Percentiles rank a stretch among this genome's conserved stretches.
These are phyloP conservation scores for Candida buenavistaensis DNA, from an alignment of 1,139 yeast species.

Conservation along the genomic window DNA sequence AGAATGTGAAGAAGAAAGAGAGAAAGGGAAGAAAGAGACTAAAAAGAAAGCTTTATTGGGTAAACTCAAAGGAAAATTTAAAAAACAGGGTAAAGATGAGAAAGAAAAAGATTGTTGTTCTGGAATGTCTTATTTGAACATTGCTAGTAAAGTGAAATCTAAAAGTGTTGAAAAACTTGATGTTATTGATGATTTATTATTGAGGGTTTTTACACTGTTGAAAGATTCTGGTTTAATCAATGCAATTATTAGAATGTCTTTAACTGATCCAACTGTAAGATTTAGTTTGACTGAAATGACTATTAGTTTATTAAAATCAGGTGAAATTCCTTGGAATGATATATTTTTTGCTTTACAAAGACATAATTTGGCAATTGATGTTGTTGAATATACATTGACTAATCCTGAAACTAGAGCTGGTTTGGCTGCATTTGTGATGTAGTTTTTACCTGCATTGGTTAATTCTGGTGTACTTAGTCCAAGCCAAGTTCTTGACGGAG, in stretches of 20 bases:
- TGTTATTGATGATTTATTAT: constrained; percentile 22
- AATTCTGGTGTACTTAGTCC: constrained; percentile 9
- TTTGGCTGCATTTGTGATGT: constrained; percentile 25
- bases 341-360: constrained; percentile 31
- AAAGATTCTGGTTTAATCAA: constrained; percentile 33
- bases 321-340: constrained; percentile 35
- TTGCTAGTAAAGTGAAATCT: no score
- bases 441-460: constrained; percentile 28
- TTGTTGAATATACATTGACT: constrained; percentile 25
- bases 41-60: constrained; percentile 1
- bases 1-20: constrained; percentile 4
- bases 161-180: constrained; percentile 14
- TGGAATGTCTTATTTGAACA: no score
- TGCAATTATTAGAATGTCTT: constrained; percentile 26
- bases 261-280: constrained; percentile 33
- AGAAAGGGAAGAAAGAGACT: neutral
- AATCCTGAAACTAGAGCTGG: constrained; percentile 34
- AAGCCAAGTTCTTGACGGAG: constrained; percentile 6
- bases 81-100: constrained; percentile 3
- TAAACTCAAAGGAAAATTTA: constrained; percentile 1
- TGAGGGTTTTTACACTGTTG: constrained; percentile 25
- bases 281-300: constrained; percentile 25
- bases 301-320: constrained; percentile 27
- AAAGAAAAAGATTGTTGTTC: no score
- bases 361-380: constrained; percentile 34